A percentile compares a stretch with the other conserved stretches of the same genome.
Conservation (phyloP, 345 rosid genomes). For the Eucalyptus polybractea region DNA sequence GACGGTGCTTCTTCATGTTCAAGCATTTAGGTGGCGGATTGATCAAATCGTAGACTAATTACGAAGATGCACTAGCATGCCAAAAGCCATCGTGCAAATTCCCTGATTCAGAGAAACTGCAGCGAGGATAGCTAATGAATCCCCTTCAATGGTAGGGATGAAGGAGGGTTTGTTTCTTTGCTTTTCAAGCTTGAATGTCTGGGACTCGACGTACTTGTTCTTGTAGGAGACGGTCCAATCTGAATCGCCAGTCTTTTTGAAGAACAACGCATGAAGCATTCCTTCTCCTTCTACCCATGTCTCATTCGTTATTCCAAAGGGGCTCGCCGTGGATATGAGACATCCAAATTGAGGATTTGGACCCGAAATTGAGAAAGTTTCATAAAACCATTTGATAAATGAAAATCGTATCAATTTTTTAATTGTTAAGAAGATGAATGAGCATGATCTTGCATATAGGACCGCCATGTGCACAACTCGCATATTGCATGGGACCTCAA, state of each 20-base stretch:
- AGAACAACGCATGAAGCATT: slow-evolving; percentile 36
- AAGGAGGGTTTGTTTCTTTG: slow-evolving; percentile 15
- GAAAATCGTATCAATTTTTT: background rate
- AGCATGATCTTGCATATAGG: background rate
- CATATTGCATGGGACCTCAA: background rate
- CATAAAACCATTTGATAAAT: background rate
- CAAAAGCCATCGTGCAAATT: background rate
- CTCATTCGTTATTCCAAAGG: slow-evolving; percentile 19
- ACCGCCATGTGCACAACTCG: background rate
- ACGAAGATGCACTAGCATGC: background rate
- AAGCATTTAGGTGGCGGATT: background rate
- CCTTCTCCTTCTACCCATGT: slow-evolving; percentile 41
- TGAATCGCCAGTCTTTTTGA: slow-evolving; percentile 4
- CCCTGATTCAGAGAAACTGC: background rate
- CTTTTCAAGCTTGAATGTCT: slow-evolving; percentile 19
- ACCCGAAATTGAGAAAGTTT: slow-evolving; percentile 4
- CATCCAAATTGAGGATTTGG: slow-evolving; percentile 30
- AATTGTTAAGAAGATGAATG: background rate
- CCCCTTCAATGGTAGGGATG: slow-evolving; percentile 25
- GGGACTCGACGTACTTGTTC: slow-evolving; percentile 20
- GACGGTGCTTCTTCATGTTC: background rate
- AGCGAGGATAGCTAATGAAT: background rate
- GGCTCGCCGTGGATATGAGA: slow-evolving; percentile 5
- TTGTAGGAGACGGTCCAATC: slow-evolving; percentile 19
- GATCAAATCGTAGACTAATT: background rate